Percentiles rank a stretch among this genome's conserved stretches.
Evolutionary conservation across 495 filamentous ascomycete species (phyloP).

Genomic region (Neurospora sp.): DNA sequence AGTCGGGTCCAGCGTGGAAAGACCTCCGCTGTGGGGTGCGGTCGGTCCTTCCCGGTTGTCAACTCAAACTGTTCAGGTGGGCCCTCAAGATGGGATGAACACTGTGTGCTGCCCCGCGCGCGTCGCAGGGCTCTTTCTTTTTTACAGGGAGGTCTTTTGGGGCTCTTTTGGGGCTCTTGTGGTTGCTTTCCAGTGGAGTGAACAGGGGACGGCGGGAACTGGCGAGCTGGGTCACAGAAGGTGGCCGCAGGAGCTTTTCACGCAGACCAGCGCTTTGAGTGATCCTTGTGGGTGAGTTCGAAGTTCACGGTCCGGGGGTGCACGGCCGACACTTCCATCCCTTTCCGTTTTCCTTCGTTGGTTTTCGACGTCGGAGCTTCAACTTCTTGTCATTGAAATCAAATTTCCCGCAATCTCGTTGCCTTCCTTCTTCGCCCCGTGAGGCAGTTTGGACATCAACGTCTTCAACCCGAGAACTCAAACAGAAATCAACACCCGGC

Average conservation of each 20-base stretch:
- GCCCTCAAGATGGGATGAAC: background rate
- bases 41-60: background rate
- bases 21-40: background rate
- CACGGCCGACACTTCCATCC: background rate
- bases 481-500: background rate
- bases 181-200: background rate
- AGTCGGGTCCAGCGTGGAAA: background rate
- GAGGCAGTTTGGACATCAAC: background rate
- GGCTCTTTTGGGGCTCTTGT: background rate
- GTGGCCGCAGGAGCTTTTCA: background rate
- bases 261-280: background rate
- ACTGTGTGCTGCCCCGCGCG: background rate
- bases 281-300: background rate
- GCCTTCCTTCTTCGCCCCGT: background rate
- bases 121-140: background rate
- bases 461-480: background rate
- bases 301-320: background rate
- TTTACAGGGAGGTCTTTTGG: background rate
- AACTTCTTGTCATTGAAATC: background rate
- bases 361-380: background rate
- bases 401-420: background rate
- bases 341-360: background rate
- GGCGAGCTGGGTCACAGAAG: background rate
- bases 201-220: background rate
- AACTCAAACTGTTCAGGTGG: background rate